Evolutionary conservation across 805 yeast species (phyloP).

Genomic region (Priceomyces fermenticarens): DNA sequence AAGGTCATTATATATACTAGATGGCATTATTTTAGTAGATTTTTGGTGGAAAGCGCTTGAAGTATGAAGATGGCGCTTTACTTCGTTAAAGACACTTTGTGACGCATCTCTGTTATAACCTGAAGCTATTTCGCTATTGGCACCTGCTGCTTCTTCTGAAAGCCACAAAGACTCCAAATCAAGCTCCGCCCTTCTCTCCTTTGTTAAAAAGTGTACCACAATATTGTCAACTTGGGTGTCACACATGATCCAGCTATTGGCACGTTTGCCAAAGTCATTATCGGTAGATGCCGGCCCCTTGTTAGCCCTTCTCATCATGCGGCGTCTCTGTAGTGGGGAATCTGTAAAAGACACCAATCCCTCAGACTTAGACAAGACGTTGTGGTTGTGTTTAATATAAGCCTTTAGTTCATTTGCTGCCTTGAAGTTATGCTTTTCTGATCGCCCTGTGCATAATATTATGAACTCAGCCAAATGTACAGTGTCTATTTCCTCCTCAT

Average conservation of each 20-base stretch:
- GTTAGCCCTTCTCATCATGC: slow-evolving; percentile 50
- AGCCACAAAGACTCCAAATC: slow-evolving; percentile 70
- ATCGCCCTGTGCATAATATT: slow-evolving; percentile 73
- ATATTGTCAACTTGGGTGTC: slow-evolving; percentile 64
- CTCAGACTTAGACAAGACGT: slow-evolving; percentile 53
- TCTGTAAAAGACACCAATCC: slow-evolving; percentile 66
- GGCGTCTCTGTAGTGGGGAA: slow-evolving; percentile 33
- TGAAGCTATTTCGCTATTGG: too few species aligned
- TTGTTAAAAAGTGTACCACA: slow-evolving; percentile 70
- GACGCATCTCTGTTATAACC: too few species aligned
- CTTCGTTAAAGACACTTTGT: slow-evolving; percentile 37
- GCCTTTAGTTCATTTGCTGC: slow-evolving; percentile 61
- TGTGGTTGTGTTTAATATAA: slow-evolving; percentile 49
- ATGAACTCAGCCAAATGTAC: slow-evolving; percentile 30
- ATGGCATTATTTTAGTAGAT: too few species aligned
- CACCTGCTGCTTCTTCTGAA: slow-evolving; percentile 26
- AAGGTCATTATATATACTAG: too few species aligned
- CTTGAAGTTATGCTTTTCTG: slow-evolving; percentile 69
- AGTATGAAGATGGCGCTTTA: slow-evolving; percentile 43
- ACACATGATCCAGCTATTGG: slow-evolving; percentile 82
- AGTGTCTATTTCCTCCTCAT: slow-evolving; percentile 26
- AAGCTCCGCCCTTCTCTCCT: slow-evolving; percentile 61
- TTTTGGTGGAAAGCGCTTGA: slow-evolving; percentile 9
- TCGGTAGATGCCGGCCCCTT: slow-evolving; percentile 52
- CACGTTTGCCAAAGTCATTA: slow-evolving; percentile 52